Evolutionary conservation across 371 early-diverging fungal genomes (phyloP), one percentile per base, ranked within the genome.

Genomic region (Mucor irregularis): DNA sequence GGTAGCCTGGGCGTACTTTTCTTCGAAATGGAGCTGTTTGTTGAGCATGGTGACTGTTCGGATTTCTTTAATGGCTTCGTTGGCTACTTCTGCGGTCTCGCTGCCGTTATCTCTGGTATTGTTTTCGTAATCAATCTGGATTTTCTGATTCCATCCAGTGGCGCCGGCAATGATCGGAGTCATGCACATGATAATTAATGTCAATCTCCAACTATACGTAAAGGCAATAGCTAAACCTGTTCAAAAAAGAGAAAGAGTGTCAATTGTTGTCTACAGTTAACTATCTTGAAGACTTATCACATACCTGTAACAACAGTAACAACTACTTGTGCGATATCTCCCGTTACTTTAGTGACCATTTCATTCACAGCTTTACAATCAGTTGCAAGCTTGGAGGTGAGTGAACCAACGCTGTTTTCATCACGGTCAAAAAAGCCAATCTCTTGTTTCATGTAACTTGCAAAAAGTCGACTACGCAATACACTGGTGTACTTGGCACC

Each of bases 351-450:
- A 37, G 86, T 81, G 28, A 94, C 81, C 53, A 89, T 64, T 35
- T 87, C 81, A 49, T 82, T 76, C 47, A 85, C 76, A 56, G 79
- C 77, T 53, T 78, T 70, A 5, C 95, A 90, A 67, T 95, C 95
- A 16, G 86, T 80, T 14, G 94, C 86, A 37, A 97, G 77, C 34
- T 88, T 84, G 8, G 93, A 73, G 1, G 92, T 86, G 26, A 96
- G 70, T 13, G 88, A 89, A 39, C 97, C 96, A 24, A 87, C 86
- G 28, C 75, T 82, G 73, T 96, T 85, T 33, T 84, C 82, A 26
- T 87, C 87, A n/a, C 80, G 75, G 71, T 97, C 97, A 70, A 90
- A 97, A 71, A 79, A 97, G 1, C 78, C 88, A 56, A 95, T 86
- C 53, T 95, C 94, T 73, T 95, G 96, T 7, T 76, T 58, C 63